Conservation (phyloP, 2,329 filamentous ascomycete genomes). For the Stagonosporopsis cucurbitacearum region DNA sequence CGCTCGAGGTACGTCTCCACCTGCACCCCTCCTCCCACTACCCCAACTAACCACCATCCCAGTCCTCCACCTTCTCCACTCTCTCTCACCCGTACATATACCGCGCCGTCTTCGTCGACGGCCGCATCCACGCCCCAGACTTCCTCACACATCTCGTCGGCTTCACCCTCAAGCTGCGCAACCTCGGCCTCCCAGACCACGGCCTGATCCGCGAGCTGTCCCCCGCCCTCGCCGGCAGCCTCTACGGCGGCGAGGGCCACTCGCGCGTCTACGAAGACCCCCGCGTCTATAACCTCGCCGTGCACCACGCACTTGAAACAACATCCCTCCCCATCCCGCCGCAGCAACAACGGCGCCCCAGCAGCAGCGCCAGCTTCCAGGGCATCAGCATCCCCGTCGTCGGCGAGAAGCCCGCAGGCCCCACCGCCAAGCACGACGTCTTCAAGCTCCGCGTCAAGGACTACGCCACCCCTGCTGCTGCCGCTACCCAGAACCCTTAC, state of each 20-base stretch:
- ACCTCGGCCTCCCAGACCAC: conserved; percentile 90
- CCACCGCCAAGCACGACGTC: conserved; percentile 22
- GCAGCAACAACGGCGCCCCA: conserved; percentile 26
- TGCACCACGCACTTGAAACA: conserved; percentile 57
- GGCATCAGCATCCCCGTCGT: conserved; percentile 43
- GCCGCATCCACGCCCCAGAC: conserved; percentile 87
- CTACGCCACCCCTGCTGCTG: conserved; percentile 37
- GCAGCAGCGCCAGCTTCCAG: conserved; percentile 33
- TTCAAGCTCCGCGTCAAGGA: conserved; percentile 43
- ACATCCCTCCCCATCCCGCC: conserved; percentile 45
- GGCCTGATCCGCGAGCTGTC: conserved; percentile 91
- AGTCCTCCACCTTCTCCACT: conserved; percentile 85
- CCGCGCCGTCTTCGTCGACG: conserved; percentile 94
- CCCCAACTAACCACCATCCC: conserved; percentile 55
- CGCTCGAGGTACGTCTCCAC: conserved; percentile 71
- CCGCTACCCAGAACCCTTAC: conserved; percentile 73
- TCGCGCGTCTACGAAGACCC: conserved; percentile 91
- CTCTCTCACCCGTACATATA: conserved; percentile 92
- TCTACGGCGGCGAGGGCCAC: conserved; percentile 93
- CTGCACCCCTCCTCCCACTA: too few relatives aligned
- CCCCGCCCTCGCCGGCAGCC: conserved; percentile 82
- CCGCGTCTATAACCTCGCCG: conserved; percentile 74
- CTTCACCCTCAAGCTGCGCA: conserved; percentile 91
- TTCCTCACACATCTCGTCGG: conserved; percentile 93
- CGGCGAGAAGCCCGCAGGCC: conserved; percentile 32